Evolutionary conservation across 768 basidiomycete species (phyloP).

Genomic region (Rhizopogon roseolus): DNA sequence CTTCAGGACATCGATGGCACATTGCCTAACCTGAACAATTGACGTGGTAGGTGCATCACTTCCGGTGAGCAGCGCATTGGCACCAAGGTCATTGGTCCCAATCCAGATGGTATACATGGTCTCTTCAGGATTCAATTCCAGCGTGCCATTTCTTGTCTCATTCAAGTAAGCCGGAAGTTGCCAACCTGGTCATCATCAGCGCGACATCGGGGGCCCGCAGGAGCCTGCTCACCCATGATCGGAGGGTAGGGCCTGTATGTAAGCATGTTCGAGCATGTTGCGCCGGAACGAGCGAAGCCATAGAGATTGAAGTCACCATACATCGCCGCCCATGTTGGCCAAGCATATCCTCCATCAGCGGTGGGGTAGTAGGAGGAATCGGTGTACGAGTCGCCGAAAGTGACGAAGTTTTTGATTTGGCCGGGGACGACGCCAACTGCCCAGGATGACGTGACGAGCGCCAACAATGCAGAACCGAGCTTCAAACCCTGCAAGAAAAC

Average conservation of each 20-base stretch:
- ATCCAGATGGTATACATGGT: conserved; percentile 68
- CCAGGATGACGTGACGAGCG: conserved; percentile 5
- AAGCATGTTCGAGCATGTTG: conserved; percentile 60
- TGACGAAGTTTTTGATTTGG: conserved; percentile 60
- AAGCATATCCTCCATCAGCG: conserved; percentile 41
- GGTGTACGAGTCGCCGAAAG: conserved; percentile 66
- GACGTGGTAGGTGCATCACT: conserved; percentile 40
- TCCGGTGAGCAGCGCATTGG: conserved; percentile 48
- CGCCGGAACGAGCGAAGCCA: conserved; percentile 59
- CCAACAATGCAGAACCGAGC: conserved; percentile 8
- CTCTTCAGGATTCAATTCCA: conserved; percentile 34
- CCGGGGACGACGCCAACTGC: conserved; percentile 26
- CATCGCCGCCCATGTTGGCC: conserved; percentile 57
- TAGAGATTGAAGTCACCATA: conserved; percentile 49
- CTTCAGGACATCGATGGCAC: conserved; percentile 58
- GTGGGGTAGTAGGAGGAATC: conserved; percentile 37
- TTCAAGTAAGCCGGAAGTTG: conserved; percentile 46
- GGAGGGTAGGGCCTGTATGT: conserved; percentile 56
- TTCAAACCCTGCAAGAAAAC: background rate
- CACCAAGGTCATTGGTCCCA: conserved; percentile 63
- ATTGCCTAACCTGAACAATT: conserved; percentile 51
- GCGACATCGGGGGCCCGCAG: too few relatives aligned
- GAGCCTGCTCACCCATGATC: conserved; percentile 45
- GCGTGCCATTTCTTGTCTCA: conserved; percentile 35
- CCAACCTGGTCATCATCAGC: conserved; percentile 4